A percentile compares a stretch with the other conserved stretches of the same genome.
Evolutionary conservation across 768 basidiomycete genomes (phyloP).

Genomic region (Boletus barrowsii): DNA sequence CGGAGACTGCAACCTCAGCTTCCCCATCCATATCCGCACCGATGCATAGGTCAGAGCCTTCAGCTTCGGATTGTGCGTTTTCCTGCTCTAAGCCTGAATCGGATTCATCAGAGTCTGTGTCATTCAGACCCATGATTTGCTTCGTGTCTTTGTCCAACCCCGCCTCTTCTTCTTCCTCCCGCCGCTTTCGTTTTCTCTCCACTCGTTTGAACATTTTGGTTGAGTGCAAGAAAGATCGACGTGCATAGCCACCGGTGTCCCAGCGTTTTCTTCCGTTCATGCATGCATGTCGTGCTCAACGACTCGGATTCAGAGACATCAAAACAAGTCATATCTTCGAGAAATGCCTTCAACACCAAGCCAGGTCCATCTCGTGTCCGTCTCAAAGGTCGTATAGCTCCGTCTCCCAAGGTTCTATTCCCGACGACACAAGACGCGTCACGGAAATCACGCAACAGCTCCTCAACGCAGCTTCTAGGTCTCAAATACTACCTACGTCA

Average conservation of each 20-base stretch:
- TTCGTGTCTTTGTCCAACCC: conserved; percentile 64
- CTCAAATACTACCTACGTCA: conserved; percentile 16
- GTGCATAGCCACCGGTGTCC: conserved; percentile 24
- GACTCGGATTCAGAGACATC: conserved; percentile 16
- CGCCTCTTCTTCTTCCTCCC: conserved; percentile 61
- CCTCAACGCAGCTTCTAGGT: conserved; percentile 33
- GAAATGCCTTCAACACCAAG: conserved; percentile 2
- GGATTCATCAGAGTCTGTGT: conserved; percentile 73
- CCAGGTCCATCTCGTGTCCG: not conserved
- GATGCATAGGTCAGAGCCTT: conserved; percentile 17
- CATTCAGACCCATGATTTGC: conserved; percentile 62
- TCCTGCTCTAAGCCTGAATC: conserved; percentile 45
- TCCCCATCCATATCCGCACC: conserved; percentile 27
- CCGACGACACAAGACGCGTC: conserved; percentile 8
- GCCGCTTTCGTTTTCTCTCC: conserved; percentile 59
- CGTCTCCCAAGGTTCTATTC: not conserved
- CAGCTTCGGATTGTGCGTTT: conserved; percentile 27
- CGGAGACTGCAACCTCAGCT: conserved; percentile 22
- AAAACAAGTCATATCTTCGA: conserved; percentile 11
- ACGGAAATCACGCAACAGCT: conserved; percentile 30
- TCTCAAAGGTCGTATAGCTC: not conserved
- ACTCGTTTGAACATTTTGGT: conserved; percentile 76
- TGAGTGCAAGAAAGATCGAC: no score
- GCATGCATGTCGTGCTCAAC: conserved; percentile 22
- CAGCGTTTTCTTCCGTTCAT: conserved; percentile 29